Base-by-base conservation (phyloP, 495 filamentous ascomycete species). In the Clavariopsis aquatica region DNA sequence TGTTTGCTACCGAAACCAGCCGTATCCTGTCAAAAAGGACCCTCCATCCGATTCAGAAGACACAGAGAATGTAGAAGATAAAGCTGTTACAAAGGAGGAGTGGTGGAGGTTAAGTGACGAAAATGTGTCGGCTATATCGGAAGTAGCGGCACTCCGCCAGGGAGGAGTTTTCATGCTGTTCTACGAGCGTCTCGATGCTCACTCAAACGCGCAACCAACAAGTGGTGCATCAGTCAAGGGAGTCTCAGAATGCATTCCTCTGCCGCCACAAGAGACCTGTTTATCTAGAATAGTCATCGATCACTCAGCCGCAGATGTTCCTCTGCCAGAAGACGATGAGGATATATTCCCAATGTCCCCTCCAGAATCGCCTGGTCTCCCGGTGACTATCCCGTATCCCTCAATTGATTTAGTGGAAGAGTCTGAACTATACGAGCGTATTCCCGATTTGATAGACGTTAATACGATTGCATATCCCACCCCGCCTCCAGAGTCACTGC, bases 141-240 rank as follows among this genome's bases (percentile, higher is more conserved):
- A 96, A 75, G 78, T 82, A 13, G 81, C 81, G 31, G 93, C 94
- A 0, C 81, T 96, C 55, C 79, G 76, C 1, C 90, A 93, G 69
- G 84, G 86, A n/a, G 92, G 89, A 15, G 93, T 89, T 0, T 98
- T 97, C 70, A 97, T 98, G 93, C 80, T 98, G 9, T 97, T 98
- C 76, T 98, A 98, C 70, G 94, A 98, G 53, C 62, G 62, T 23
- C 8, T 46, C 36, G 62, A 69, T 36, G 19, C 22, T 8, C 6
- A 24, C 23, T n/a, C 29, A 36, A 61, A 17, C 24, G 20, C 23
- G 10, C n/a, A 3, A 43, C 47, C 47, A 27, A 2, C 47, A 27
- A 13, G 27, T n/a, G 7, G 12, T 17, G 12, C 45, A 52, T 13
- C 19, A 27, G 49, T 24, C 15, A 20, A 5, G 17, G 22, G 12